Evolutionary conservation across 306 rosid genomes (phyloP), one percentile per base, ranked within the genome.

Genomic region (Vigna reflexopilosa): DNA sequence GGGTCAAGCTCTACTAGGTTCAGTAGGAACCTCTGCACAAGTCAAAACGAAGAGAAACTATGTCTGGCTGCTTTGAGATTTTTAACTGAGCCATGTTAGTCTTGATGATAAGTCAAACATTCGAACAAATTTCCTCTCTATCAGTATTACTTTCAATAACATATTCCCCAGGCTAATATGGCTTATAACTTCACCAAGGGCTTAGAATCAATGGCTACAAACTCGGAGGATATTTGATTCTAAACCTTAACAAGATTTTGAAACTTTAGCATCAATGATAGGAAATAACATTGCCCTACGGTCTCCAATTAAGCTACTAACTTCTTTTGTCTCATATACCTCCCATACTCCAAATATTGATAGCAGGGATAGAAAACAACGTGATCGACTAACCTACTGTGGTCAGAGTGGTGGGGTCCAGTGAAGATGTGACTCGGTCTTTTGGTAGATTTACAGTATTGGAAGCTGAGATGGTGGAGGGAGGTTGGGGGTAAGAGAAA

Each of bases 31-130:
- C 62, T 38, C 71, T 61, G 76, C 76, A 26, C 44, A 68, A 56
- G 90, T 90, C 90, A 87, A 86, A 83, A 81, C 72, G 77, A 74
- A 58, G 67, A 83, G 73, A 81, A 83, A 68, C 76, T 67, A 32
- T 69, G 82, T 30, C 61, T 47, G 56, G 38, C 67, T 61, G 44
- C 80, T 72, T 72, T 42, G 61, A 72, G 58, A 40, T 56, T 73
- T 74, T 75, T 50, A 59, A 76, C 45, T 67, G 74, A 80, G 67
- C 36, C 7, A 22, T 74, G 48, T 70, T 83, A 66, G 51, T 70
- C 11, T 76, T 80, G 30, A 28, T 22, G 7, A 30, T 42, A 36
- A 67, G 77, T 77, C 85, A 82, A 59, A 61, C 59, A 28, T 47
- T 2, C 6, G 0, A 72, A 69, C 73, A 50, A 51, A 65, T 20